These are phyloP conservation scores for Macroventuria anomochaeta DNA, from an alignment of 2,329 filamentous ascomycete species.

Conservation along the genomic window DNA sequence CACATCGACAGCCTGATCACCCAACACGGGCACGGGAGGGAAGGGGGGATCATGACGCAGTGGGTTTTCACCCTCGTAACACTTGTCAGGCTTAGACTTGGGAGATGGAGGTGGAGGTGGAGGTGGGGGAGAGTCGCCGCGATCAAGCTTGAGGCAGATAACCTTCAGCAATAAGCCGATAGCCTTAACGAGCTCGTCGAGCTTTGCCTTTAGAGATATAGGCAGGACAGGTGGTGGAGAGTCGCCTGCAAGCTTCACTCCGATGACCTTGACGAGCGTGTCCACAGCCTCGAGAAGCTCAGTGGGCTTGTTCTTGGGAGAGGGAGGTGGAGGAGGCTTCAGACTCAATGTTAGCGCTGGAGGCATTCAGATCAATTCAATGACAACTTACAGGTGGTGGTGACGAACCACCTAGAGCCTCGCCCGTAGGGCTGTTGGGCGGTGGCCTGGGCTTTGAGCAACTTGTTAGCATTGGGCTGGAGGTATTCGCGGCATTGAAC, in stretches of 20 bases:
- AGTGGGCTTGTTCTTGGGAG: not conserved
- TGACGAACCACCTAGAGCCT: not conserved
- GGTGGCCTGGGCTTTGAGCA: conserved; percentile 1
- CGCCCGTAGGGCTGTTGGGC: not conserved
- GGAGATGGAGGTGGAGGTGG: not conserved
- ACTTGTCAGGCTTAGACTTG: too few species aligned
- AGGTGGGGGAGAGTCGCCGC: too few species aligned
- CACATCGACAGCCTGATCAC: too few species aligned
- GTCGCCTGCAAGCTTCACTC: not conserved
- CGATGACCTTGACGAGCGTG: not conserved
- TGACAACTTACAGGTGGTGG: not conserved
- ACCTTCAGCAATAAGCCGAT: too few species aligned
- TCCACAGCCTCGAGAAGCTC: not conserved
- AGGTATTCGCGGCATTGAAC: not conserved
- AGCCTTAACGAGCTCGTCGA: not conserved
- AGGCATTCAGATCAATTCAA: not conserved
- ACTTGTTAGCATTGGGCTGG: not conserved
- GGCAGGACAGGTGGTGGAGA: not conserved
- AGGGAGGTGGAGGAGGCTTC: not conserved
- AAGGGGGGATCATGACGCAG: not conserved
- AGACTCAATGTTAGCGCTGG: not conserved
- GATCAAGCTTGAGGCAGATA: too few species aligned
- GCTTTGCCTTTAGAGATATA: not conserved
- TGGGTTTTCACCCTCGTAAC: too few species aligned
- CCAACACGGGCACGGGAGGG: not conserved